phyloP scores from a whole-genome alignment of 768 basidiomycete species.

The Megacollybia marginata region DNA sequence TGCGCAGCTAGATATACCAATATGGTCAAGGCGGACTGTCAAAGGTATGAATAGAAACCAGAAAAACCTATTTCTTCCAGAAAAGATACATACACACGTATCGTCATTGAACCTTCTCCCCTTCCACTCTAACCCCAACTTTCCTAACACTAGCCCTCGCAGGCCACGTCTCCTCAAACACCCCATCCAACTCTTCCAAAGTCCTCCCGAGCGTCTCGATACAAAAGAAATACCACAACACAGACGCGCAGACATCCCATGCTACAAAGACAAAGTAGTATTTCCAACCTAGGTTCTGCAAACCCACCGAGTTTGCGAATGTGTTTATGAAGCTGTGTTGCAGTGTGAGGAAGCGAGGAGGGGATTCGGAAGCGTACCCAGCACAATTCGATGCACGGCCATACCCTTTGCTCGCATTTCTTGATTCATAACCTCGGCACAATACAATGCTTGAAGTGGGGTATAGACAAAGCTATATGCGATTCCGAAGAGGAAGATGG shows the following conservation, averaged over 20 bases:
- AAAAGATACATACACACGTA: no score
- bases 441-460: slow-evolving; percentile 18
- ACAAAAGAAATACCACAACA: no score
- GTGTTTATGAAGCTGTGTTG: slow-evolving; percentile 18
- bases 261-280: slow-evolving; percentile 21
- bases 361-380: slow-evolving; percentile 3
- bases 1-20: no score
- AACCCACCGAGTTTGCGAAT: slow-evolving; percentile 17
- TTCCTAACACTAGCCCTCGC: no score
- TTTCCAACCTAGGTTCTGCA: slow-evolving; percentile 14
- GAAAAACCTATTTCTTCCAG: no score
- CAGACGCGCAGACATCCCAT: slow-evolving; percentile 15
- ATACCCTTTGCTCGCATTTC: slow-evolving; percentile 21
- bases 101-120: no score
- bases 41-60: no score
- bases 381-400: slow-evolving; percentile 19
- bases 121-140: no score
- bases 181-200: slow-evolving; percentile 16
- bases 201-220: slow-evolving; percentile 18
- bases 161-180: slow-evolving; percentile 18
- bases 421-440: slow-evolving; percentile 19
- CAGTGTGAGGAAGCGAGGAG: slow-evolving; percentile 15
- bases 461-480: slow-evolving; percentile 13
- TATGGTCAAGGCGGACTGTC: no score
- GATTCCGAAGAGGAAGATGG: slow-evolving; percentile 18